Evolutionary conservation across 768 basidiomycete species (phyloP), one percentile per base, ranked within the genome.

Genomic region (Krasilnikovozyma curviuscula): DNA sequence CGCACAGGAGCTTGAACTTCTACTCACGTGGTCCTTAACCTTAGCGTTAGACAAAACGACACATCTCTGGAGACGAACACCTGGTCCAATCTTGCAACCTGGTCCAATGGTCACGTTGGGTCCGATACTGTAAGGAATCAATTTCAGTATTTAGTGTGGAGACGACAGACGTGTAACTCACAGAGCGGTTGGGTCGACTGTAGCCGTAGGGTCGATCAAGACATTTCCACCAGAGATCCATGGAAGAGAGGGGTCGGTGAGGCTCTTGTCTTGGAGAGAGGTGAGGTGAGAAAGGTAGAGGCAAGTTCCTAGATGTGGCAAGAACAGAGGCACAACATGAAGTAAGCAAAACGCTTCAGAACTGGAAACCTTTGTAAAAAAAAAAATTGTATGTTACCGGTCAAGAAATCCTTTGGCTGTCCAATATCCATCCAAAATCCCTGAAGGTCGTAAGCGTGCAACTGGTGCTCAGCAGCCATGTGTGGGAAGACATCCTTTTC

Each of bases 381-480:
- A n/a, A n/a, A n/a, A n/a, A n/a, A n/a, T n/a, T n/a, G n/a, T 2
- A 5, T 54, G 59, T 35, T 30, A 59, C 60, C 58, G 7, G 61
- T 54, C 19, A 63, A 46, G 61, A 59, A 65, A 55, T 66, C 66
- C 57, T 70, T 70, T 43, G 69, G 69, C 58, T 70, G 69, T 50
- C 69, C 69, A 32, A 70, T 63, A 55, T 70, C 69, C 67, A 68
- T 68, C 69, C 69, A 70, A 66, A 68, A 68, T 24, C 69, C 69
- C 29, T 63, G 59, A 32, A 70, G 61, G 57, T 70, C 69, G 61
- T 64, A 68, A n/a, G 66, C 63, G 58, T 70, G 69, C 14, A 70
- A 62, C 59, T 70, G 67, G 28, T 57, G 55, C 53, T 69, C 69
- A 25, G 57, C 58, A 29, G 66, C 67, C 46, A 70, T 66, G 24